Evolutionary conservation across 768 basidiomycete species (phyloP), one percentile per base, ranked within the genome.

Genomic region (Russula olivacea): DNA sequence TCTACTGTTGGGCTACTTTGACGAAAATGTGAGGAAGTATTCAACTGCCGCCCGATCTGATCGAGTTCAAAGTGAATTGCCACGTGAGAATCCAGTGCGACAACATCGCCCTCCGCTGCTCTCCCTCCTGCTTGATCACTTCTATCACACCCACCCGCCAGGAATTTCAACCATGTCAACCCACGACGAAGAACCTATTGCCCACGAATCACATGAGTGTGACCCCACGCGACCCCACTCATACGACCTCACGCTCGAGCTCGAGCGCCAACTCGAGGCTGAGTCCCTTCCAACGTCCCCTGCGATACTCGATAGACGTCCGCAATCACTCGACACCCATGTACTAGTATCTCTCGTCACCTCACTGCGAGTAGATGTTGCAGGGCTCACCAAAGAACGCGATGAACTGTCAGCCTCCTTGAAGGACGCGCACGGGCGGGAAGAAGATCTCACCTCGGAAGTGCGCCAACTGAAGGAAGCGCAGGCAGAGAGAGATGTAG

Each of bases 331-430:
- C 51, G 91, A 93, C 72, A 82, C 88, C 7, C 80, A 87, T 23
- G 81, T 93, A 45, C 80, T 93, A 34, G 84, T 86, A 8, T 86
- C 89, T 65, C 86, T 93, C 67, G 77, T 93, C 53, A 85, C 83
- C 49, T 83, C 89, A 70, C 80, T 93, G 57, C 83, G 87, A 55
- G 76, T 83, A n/a, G 81, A 82, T 23, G 72, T 93, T 54, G 74
- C 78, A 2, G 83, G 85, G 34, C 76, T 86, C 63, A 82, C 86
- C 40, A 83, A 80, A 69, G 89, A 92, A 71, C 84, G 88, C 58
- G 88, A 92, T 70, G 83, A 85, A 19, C 76, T 93, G 48, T 73
- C 80, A 41, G 73, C 77, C 51, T 69, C 83, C 50, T 73, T 92
- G 25, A 75, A 79, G 2, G 74, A 78, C 15, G 74, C 82, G 2